A percentile compares a stretch with the other conserved stretches of the same genome.
phyloP scores from a whole-genome alignment of 1,284 basidiomycete species.

The Ganoderma meredithae region DNA sequence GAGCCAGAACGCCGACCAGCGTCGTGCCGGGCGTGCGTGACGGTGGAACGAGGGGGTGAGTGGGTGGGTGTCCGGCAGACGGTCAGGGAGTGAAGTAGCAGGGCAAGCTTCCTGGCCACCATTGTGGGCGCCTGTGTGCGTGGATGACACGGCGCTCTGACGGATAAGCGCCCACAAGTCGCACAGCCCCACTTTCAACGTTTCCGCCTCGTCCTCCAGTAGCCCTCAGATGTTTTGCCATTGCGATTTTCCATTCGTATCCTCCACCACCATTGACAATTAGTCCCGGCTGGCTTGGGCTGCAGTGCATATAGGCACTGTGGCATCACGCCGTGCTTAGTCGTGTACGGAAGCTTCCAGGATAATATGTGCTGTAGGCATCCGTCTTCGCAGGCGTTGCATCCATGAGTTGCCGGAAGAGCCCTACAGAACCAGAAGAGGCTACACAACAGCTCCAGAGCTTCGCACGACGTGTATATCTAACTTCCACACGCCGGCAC shows the following conservation, averaged over 20 bases:
- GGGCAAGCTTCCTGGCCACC: too few relatives aligned
- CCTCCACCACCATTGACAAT: neutral
- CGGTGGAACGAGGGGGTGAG: conserved; percentile 7
- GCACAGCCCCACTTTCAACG: neutral
- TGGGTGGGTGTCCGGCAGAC: conserved; percentile 4
- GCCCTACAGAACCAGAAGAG: neutral
- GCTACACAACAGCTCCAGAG: neutral
- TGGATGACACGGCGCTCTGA: neutral
- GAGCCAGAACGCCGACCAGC: conserved; percentile 30
- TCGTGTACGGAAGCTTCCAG: neutral
- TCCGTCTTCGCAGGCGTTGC: neutral
- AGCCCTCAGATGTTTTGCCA: too few relatives aligned
- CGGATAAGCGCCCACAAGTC: neutral
- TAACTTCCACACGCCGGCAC: neutral
- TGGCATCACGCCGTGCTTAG: neutral
- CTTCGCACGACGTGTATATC: conserved; percentile 4
- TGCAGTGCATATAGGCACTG: neutral
- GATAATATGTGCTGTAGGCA: neutral
- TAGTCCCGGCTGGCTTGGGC: neutral
- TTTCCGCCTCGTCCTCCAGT: too few relatives aligned
- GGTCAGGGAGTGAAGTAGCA: neutral
- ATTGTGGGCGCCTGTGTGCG: conserved; percentile 26
- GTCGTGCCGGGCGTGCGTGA: conserved; percentile 27
- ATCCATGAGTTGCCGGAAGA: conserved; percentile 15
- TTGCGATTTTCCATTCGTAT: too few relatives aligned